Evolutionary conservation across 805 yeast species (phyloP).

Genomic region (Lipomyces starkeyi): DNA sequence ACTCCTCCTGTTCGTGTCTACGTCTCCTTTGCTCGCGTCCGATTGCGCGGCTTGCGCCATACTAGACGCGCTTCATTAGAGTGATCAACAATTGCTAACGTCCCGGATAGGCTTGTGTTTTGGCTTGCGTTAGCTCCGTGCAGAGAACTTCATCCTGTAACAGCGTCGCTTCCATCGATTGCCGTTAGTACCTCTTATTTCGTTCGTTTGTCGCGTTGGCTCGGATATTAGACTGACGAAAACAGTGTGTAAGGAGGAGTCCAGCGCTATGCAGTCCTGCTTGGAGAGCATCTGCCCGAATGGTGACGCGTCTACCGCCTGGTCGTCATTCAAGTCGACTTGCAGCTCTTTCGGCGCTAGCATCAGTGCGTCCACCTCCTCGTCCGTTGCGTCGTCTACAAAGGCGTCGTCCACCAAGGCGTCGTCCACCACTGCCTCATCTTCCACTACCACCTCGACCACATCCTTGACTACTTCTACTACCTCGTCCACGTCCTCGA

Average conservation of each 20-base stretch:
- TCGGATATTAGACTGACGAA: neutral
- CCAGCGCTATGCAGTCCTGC: constrained; percentile 62
- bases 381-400: constrained; percentile 20
- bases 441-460: constrained; percentile 14
- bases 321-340: constrained; percentile 55
- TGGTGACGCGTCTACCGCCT: constrained; percentile 64
- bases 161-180: constrained; percentile 65
- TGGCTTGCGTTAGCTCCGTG: constrained; percentile 84
- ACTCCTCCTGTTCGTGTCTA: constrained; percentile 68
- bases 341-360: constrained; percentile 30
- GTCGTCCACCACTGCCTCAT: constrained; percentile 27
- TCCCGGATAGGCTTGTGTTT: constrained; percentile 61
- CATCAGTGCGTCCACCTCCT: constrained; percentile 13
- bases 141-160: constrained; percentile 60
- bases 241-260: constrained; percentile 61
- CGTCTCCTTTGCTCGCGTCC: neutral
- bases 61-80: neutral
- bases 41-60: neutral
- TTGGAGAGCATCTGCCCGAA: constrained; percentile 72
- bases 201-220: too few relatives aligned
- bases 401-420: constrained; percentile 34
- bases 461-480: constrained; percentile 21
- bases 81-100: constrained; percentile 2
- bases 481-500: constrained; percentile 21
- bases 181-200: constrained; percentile 46